Evolutionary conservation across 768 basidiomycete species (phyloP), one percentile per base, ranked within the genome.

Genomic region (Goffeauzyma gilvescens): DNA sequence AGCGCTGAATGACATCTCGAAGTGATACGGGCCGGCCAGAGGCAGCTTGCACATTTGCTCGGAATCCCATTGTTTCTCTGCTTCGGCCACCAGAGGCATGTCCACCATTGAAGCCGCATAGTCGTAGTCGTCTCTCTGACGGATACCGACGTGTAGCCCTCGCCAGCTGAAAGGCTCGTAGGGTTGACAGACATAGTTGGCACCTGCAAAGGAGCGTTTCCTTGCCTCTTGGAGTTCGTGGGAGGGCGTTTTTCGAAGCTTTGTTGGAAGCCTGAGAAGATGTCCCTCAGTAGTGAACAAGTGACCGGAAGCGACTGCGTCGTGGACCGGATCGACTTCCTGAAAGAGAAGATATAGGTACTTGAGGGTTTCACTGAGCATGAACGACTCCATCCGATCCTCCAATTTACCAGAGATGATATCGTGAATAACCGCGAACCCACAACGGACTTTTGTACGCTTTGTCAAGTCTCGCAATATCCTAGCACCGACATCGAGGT

Each of bases 211-310:
- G n/a, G n/a, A n/a, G n/a, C n/a, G n/a, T n/a, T n/a, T n/a, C n/a
- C n/a, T n/a, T n/a, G n/a, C n/a, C n/a, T n/a, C n/a, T n/a, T n/a
- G n/a, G n/a, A n/a, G n/a, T n/a, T 40, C 42, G 24, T 31, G n/a
- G n/a, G 79, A 75, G 27, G 72, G 64, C 6, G 73, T 71, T 48
- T 68, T 72, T 22, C 80, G 66, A 38, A 73, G 67, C 34, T 72
- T 55, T 28, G 53, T 60, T 1, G 74, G 75, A 15, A 93, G 71
- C 9, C 70, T 70, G 32, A 98, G 68, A 20, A 85, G 71, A 58
- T 98, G 93, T 0, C 90, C 93, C 62, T 96, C 93, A 1, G 93
- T 98, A 5, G 87, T 84, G 58, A 93, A 81, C 8, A 96, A 82
- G 49, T 78, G 81, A 59, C 86, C 81, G 0, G 81, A 80, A n/a